Evolutionary conservation across 1,139 yeast genomes (phyloP), one percentile per base, ranked within the genome.

Genomic region (Suhomyces guaymorum): DNA sequence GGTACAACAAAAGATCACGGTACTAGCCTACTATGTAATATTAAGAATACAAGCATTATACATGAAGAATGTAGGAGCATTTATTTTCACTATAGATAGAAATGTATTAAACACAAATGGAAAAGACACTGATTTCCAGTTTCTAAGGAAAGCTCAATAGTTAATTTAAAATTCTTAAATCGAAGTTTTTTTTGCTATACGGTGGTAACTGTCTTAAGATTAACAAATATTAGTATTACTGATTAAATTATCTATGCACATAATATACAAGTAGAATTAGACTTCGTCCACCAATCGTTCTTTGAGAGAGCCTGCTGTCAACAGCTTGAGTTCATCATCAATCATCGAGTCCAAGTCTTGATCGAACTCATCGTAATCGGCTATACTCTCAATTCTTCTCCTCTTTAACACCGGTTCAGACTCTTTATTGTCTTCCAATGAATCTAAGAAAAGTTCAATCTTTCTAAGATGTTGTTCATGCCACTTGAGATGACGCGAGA

Each of bases 401-500:
- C 15, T 33, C 15, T 33, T 29, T 15, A 23, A 11, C 4, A 19
- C 9, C 9, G 27, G 29, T 13, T 29, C 33, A 11, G 38, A 24
- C 15, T 21, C 36, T 17, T 32, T 39, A 12, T 35, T 39, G 7
- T 26, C 23, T 18, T 57, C 58, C 25, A 69, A 47, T 1, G 64
- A 54, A 6, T 47, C 48, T 40, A 70, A 55, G 36, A 59, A 69
- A 7, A 42, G 42, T 35, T 64, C 66, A 9, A 70, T 58, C 43
- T 57, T 62, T 27, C 43, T 44, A 38, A 62, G 47, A 23, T 67
- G 66, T 15, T 58, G 57, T 8, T 66, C 64, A 49, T 80, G 86
- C 82, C 83, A 77, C 25, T 54, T 57, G 32, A 79, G 45, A 51
- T 80, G 87, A 30, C 83, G 62, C 15, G 55, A 51, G 23, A 78